phyloP scores from a whole-genome alignment of 2,329 filamentous ascomycete genomes.

The Pyrenophora teres region DNA sequence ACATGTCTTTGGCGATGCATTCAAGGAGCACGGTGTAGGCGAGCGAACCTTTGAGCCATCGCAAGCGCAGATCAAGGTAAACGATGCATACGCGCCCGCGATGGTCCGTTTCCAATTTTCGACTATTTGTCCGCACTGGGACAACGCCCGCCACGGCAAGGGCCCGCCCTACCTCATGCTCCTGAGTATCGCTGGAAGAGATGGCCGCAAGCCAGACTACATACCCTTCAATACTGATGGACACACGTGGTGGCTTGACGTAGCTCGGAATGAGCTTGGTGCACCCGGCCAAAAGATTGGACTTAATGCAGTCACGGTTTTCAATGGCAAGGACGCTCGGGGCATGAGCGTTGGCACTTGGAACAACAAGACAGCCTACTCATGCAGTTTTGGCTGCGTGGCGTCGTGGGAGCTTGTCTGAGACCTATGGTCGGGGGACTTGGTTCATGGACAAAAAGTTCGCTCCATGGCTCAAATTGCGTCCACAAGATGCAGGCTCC shows the following conservation, averaged over 20 bases:
- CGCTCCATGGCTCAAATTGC: background rate
- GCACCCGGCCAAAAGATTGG: slow-evolving; percentile 62
- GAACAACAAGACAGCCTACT: slow-evolving; percentile 45
- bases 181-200: slow-evolving; percentile 63
- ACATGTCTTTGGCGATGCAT: slow-evolving; percentile 37
- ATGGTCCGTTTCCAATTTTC: slow-evolving; percentile 78
- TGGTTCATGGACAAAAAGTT: no score
- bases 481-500: background rate
- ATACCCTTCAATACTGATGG: slow-evolving; percentile 75
- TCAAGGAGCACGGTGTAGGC: slow-evolving; percentile 55
- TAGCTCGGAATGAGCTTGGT: slow-evolving; percentile 59
- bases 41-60: slow-evolving; percentile 66
- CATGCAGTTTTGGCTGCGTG: slow-evolving; percentile 55
- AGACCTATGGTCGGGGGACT: slow-evolving; percentile 1
- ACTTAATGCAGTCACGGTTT: slow-evolving; percentile 64
- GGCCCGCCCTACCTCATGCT: slow-evolving; percentile 72
- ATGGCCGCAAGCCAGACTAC: slow-evolving; percentile 70
- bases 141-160: slow-evolving; percentile 67
- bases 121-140: slow-evolving; percentile 82
- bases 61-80: slow-evolving; percentile 63
- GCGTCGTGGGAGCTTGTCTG: slow-evolving; percentile 60
- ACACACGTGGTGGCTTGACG: slow-evolving; percentile 80
- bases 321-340: slow-evolving; percentile 56
- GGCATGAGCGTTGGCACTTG: slow-evolving; percentile 53
- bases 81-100: slow-evolving; percentile 51